A percentile compares a stretch with the other conserved stretches of the same genome.
These are phyloP conservation scores for Apiospora arundinis DNA, from an alignment of 2,329 filamentous ascomycete genomes.

Conservation along the genomic window DNA sequence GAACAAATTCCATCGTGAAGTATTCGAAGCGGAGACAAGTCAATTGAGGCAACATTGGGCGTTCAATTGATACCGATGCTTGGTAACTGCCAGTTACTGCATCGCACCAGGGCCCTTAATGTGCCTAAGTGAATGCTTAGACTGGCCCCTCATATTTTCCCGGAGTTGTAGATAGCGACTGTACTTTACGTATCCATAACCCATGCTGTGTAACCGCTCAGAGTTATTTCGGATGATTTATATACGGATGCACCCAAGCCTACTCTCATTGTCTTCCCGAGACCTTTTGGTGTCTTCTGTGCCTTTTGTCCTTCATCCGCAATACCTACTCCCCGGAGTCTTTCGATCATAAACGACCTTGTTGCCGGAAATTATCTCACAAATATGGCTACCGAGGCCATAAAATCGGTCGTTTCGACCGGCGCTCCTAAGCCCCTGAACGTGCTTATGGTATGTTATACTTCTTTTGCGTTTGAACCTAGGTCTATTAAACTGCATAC, in stretches of 20 bases:
- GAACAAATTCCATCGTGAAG: background rate
- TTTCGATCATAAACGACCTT: background rate
- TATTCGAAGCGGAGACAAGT: background rate
- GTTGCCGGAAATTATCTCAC: background rate
- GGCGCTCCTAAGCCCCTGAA: slow-evolving; percentile 56
- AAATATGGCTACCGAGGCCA: slow-evolving; percentile 33
- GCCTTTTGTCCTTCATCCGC: background rate
- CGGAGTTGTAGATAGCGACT: background rate
- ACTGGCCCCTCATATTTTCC: background rate
- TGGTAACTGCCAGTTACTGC: background rate
- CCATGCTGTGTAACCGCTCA: background rate
- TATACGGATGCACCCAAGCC: too few relatives aligned
- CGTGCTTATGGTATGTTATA: slow-evolving; percentile 67
- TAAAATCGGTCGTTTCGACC: slow-evolving; percentile 20
- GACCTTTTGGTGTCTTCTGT: background rate
- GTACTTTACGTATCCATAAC: background rate
- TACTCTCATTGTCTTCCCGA: background rate
- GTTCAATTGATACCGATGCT: background rate
- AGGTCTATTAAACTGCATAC: background rate
- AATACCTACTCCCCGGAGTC: background rate
- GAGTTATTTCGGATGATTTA: background rate
- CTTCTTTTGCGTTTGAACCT: background rate
- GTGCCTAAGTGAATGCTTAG: background rate
- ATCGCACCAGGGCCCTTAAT: background rate
- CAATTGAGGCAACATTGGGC: background rate